Evolutionary conservation across 148 eudicot genomes (phyloP).

Genomic region (Rhododendron kiyosumense): DNA sequence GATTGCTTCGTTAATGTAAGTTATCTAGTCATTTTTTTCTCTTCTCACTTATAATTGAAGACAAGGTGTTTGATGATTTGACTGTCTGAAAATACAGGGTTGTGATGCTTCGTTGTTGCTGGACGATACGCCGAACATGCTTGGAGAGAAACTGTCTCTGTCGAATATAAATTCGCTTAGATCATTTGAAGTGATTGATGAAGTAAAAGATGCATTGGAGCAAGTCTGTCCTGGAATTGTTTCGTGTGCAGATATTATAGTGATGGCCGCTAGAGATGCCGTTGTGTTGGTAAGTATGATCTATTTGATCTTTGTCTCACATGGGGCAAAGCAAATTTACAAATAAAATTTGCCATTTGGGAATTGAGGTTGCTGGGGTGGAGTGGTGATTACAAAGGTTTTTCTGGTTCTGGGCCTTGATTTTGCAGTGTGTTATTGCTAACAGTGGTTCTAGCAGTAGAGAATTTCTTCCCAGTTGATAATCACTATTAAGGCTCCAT

Average conservation of each 20-base stretch:
- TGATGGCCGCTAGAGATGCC: slow-evolving; percentile 93
- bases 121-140: slow-evolving; percentile 77
- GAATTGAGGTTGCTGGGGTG: background rate
- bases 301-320: background rate
- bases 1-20: slow-evolving; percentile 88
- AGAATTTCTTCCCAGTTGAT: background rate
- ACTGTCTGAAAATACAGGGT: slow-evolving; percentile 38
- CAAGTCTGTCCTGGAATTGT: slow-evolving; percentile 57
- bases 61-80: background rate
- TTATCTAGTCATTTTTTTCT: background rate
- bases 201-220: slow-evolving; percentile 64
- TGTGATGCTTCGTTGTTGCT: slow-evolving; percentile 86
- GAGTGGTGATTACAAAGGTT: background rate
- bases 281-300: slow-evolving; percentile 49
- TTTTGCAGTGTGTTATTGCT: background rate
- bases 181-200: slow-evolving; percentile 78
- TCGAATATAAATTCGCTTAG: slow-evolving; percentile 77
- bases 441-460: background rate
- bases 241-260: slow-evolving; percentile 86
- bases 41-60: background rate
- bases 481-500: background rate
- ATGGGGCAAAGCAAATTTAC: background rate
- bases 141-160: slow-evolving; percentile 68
- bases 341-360: background rate
- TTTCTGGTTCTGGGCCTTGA: background rate